Conservation (phyloP, 2,329 filamentous ascomycete genomes). For the Saccharata proteae region DNA sequence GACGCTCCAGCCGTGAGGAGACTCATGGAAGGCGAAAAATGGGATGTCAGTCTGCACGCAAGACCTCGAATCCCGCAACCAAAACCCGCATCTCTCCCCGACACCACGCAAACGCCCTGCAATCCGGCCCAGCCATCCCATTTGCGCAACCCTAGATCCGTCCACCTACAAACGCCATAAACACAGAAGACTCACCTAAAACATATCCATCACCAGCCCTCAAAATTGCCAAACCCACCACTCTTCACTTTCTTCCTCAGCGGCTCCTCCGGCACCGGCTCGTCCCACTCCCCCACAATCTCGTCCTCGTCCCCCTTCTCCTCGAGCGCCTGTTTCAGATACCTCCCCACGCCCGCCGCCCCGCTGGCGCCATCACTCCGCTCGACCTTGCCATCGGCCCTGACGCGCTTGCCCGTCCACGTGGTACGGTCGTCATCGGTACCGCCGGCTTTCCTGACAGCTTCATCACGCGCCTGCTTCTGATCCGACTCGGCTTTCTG, state of each 20-base stretch:
- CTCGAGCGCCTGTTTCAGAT: conserved; percentile 52
- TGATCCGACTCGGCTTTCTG: conserved; percentile 44
- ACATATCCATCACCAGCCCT: no score
- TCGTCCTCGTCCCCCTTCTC: conserved; percentile 39
- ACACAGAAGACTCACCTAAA: no score
- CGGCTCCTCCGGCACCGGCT: conserved; percentile 44
- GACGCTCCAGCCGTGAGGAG: no score
- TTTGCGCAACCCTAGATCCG: no score
- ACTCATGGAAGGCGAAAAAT: no score
- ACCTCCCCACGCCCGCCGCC: conserved; percentile 57
- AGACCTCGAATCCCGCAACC: no score
- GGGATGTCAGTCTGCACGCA: no score
- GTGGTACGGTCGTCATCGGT: conserved; percentile 82
- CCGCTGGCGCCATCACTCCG: conserved; percentile 36
- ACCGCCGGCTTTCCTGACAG: conserved; percentile 52
- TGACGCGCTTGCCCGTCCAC: conserved; percentile 89
- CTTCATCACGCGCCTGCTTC: conserved; percentile 50
- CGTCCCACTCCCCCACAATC: conserved; percentile 38
- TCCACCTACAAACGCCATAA: no score
- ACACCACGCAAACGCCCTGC: no score
- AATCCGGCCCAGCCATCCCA: no score
- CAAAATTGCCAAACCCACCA: conserved; percentile 88
- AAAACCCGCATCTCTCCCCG: no score
- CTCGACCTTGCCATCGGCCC: conserved; percentile 51
- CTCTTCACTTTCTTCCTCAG: conserved; percentile 69